These are phyloP conservation scores for Nothomitra cinnamomea DNA, from an alignment of 2,329 filamentous ascomycete genomes.

Conservation along the genomic window DNA sequence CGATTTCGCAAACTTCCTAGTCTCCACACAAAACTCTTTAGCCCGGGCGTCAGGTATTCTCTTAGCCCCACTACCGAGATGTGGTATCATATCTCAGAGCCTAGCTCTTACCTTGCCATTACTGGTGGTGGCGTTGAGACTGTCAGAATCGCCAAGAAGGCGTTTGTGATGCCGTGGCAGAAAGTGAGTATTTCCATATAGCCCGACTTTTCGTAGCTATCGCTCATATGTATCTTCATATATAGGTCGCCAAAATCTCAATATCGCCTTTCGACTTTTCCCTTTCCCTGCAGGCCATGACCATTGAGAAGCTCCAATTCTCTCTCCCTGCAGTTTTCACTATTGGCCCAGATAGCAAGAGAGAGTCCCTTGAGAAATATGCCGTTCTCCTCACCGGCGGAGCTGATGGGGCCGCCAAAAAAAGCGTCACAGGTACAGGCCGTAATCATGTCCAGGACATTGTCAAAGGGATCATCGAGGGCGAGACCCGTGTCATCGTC, in stretches of 20 bases:
- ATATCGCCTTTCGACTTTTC: slow-evolving; percentile 67
- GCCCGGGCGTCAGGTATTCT: neutral
- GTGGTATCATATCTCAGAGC: slow-evolving; percentile 27
- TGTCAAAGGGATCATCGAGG: slow-evolving; percentile 79
- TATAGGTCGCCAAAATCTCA: slow-evolving; percentile 26
- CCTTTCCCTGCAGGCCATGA: slow-evolving; percentile 77
- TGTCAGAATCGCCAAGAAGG: slow-evolving; percentile 63
- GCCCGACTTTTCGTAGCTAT: neutral
- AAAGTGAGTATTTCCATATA: slow-evolving; percentile 20
- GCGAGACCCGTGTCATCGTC: slow-evolving; percentile 69
- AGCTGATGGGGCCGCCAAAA: no score
- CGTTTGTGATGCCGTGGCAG: slow-evolving; percentile 56
- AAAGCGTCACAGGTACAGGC: slow-evolving; percentile 27
- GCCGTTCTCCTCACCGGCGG: slow-evolving; percentile 59
- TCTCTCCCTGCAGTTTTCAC: slow-evolving; percentile 72
- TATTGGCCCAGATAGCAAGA: slow-evolving; percentile 60
- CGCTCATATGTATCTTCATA: slow-evolving; percentile 5
- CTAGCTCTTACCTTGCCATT: slow-evolving; percentile 75
- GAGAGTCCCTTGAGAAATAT: slow-evolving; percentile 59
- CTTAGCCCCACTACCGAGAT: neutral
- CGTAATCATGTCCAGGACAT: slow-evolving; percentile 64
- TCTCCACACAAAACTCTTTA: neutral
- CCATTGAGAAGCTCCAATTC: slow-evolving; percentile 73
- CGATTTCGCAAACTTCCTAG: neutral
- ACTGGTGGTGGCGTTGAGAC: slow-evolving; percentile 61